Evolutionary conservation across 148 eudicot species (phyloP).

Genomic region (Silene conica): DNA sequence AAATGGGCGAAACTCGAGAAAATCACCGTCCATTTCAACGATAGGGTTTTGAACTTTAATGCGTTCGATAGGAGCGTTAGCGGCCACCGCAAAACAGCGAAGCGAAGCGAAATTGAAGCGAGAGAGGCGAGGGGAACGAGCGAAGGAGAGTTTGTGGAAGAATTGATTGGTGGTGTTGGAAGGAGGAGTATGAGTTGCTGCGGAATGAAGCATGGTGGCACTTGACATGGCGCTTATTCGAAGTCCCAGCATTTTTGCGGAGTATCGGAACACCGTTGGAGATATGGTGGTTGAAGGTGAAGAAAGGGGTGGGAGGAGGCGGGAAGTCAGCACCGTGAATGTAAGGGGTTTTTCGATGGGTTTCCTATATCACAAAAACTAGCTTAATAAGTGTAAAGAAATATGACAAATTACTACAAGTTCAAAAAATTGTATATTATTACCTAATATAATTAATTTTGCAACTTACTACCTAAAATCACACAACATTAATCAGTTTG

Average conservation of each 20-base stretch:
- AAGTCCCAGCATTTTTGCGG: constrained; percentile 23
- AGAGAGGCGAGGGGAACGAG: not conserved
- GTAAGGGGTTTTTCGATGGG: not conserved
- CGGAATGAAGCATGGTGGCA: constrained; percentile 1
- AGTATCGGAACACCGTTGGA: constrained; percentile 1
- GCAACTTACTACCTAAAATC: too few relatives aligned
- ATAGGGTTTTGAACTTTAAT: constrained; percentile 84
- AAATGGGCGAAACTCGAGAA: too few relatives aligned
- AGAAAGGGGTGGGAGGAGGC: not conserved
- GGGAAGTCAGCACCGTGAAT: not conserved
- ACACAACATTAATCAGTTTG: too few relatives aligned
- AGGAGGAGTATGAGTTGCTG: constrained; percentile 9
- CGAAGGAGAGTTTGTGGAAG: constrained; percentile 3
- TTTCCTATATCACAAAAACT: too few relatives aligned
- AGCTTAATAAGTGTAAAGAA: too few relatives aligned
- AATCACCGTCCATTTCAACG: constrained; percentile 87
- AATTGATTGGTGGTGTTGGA: constrained; percentile 15
- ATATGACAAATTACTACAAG: too few relatives aligned
- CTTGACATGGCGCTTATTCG: constrained; percentile 25
- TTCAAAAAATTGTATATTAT: too few relatives aligned
- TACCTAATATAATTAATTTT: too few relatives aligned
- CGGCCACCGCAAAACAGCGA: constrained; percentile 25
- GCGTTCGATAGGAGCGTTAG: constrained; percentile 15
- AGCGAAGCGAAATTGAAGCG: constrained; percentile 26
- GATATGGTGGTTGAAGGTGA: not conserved